Evolutionary conservation across 176 grass and related monocot species (phyloP).

Genomic region (Oryza brachyantha): DNA sequence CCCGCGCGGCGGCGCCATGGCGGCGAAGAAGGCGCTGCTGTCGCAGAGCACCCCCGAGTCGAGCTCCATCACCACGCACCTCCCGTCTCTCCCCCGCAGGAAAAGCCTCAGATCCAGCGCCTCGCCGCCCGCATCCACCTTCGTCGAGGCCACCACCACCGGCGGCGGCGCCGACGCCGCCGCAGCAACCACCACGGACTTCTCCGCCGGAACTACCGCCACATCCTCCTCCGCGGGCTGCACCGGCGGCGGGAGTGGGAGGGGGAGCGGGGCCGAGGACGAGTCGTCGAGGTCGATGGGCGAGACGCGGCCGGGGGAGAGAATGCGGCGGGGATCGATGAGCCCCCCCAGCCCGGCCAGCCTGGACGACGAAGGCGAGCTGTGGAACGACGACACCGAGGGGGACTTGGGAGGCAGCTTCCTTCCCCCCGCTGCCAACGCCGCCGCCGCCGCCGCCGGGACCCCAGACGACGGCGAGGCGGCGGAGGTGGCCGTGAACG

Average conservation of each 20-base stretch:
- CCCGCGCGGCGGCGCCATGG: neutral
- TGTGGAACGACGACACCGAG: slow-evolving; percentile 38
- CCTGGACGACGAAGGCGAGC: slow-evolving; percentile 52
- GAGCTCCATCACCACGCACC: slow-evolving; percentile 63
- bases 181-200: too few relatives aligned
- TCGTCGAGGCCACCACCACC: neutral
- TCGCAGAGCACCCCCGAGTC: slow-evolving; percentile 50
- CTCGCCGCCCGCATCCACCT: neutral
- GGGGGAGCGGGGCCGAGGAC: neutral
- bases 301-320: slow-evolving; percentile 83
- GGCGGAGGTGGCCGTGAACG: too few relatives aligned
- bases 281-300: slow-evolving; percentile 73
- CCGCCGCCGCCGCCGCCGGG: neutral
- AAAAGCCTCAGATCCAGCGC: slow-evolving; percentile 54
- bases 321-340: slow-evolving; percentile 80
- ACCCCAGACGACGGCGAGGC: neutral
- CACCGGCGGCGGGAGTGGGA: neutral
- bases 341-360: slow-evolving; percentile 47
- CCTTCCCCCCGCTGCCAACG: neutral
- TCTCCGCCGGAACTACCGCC: neutral
- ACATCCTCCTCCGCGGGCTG: neutral
- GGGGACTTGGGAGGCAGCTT: slow-evolving; percentile 52
- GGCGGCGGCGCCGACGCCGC: too few relatives aligned
- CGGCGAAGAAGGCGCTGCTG: slow-evolving; percentile 56
- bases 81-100: slow-evolving; percentile 55